A percentile compares a stretch with the other conserved stretches of the same genome.
Conservation (phyloP, 345 rosid genomes). For the Arabidopsis arenosa region DNA sequence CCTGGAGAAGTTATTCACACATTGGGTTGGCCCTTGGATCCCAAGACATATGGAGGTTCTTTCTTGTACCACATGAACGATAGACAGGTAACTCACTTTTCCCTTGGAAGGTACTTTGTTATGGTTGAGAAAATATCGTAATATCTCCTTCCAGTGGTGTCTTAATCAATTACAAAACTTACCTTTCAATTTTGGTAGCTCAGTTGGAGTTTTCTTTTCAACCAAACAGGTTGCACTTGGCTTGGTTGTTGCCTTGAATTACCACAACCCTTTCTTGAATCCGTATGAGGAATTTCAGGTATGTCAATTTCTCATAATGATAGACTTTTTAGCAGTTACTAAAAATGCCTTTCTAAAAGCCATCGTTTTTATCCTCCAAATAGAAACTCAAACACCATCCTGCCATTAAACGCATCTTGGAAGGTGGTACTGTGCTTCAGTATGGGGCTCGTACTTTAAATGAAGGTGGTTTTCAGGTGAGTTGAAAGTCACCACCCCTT, state of each 20-base stretch:
- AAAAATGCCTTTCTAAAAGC: background rate
- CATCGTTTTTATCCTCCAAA: constrained; percentile 12
- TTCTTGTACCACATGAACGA: constrained; percentile 96
- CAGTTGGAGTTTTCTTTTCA: constrained; percentile 30
- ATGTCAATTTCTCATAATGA: background rate
- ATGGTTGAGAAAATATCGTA: background rate
- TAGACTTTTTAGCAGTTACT: background rate
- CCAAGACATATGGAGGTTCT: constrained; percentile 91
- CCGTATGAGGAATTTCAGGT: constrained; percentile 98
- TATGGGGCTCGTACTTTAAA: constrained; percentile 97
- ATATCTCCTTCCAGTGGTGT: background rate
- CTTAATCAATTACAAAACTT: constrained; percentile 15
- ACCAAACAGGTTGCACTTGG: constrained; percentile 79
- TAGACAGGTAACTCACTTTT: constrained; percentile 60
- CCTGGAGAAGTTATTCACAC: constrained; percentile 90
- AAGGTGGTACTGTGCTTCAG: constrained; percentile 90
- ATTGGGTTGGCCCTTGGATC: constrained; percentile 94
- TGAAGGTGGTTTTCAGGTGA: constrained; percentile 98
- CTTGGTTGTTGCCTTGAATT: constrained; percentile 86
- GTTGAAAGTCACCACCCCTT: constrained; percentile 24
- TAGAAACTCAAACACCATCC: constrained; percentile 97
- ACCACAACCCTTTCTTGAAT: constrained; percentile 80
- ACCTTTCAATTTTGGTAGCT: constrained; percentile 22
- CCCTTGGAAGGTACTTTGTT: constrained; percentile 12
- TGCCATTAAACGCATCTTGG: constrained; percentile 73